These are phyloP conservation scores for Malassezia sp. DNA, from an alignment of 1,284 basidiomycete genomes.

Conservation along the genomic window DNA sequence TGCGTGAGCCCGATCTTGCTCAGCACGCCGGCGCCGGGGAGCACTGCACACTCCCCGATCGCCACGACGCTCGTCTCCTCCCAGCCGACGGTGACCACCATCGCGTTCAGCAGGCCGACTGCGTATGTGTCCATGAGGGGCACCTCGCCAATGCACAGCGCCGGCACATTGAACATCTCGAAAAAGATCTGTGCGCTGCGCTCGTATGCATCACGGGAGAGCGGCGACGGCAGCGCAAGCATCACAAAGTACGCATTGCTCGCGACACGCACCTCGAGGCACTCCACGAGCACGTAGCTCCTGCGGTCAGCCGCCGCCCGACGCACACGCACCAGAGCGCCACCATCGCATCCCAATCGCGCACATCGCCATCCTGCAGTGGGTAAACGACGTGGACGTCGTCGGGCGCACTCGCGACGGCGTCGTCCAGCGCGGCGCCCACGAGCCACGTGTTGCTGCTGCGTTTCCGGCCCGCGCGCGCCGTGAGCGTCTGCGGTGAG, in stretches of 20 bases:
- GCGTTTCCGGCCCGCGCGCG: background rate
- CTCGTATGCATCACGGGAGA: conserved; percentile 65
- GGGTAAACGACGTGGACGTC: conserved; percentile 70
- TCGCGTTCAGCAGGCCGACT: conserved; percentile 63
- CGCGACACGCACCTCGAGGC: conserved; percentile 63
- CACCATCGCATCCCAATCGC: conserved; percentile 80
- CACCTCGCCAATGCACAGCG: conserved; percentile 69
- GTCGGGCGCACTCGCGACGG: conserved; percentile 49
- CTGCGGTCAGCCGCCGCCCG: conserved; percentile 52
- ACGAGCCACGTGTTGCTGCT: conserved; percentile 4
- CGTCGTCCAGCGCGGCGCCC: conserved; percentile 1
- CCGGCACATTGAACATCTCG: conserved; percentile 85
- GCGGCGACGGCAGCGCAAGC: conserved; percentile 60
- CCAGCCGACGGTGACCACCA: conserved; percentile 74
- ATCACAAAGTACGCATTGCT: conserved; percentile 79
- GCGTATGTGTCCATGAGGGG: conserved; percentile 75
- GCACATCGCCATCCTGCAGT: conserved; percentile 62
- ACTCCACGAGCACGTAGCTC: conserved; percentile 69
- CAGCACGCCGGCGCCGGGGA: conserved; percentile 25
- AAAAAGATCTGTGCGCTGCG: conserved; percentile 76
- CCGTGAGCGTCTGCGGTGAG: background rate
- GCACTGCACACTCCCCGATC: conserved; percentile 62
- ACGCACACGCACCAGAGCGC: conserved; percentile 71
- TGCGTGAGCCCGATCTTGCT: conserved; percentile 31
- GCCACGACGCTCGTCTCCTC: conserved; percentile 65